A percentile compares a stretch with the other conserved stretches of the same genome.
phyloP scores from a whole-genome alignment of 371 early-diverging fungal genomes.

The Neoconidiobolus thromboides region DNA sequence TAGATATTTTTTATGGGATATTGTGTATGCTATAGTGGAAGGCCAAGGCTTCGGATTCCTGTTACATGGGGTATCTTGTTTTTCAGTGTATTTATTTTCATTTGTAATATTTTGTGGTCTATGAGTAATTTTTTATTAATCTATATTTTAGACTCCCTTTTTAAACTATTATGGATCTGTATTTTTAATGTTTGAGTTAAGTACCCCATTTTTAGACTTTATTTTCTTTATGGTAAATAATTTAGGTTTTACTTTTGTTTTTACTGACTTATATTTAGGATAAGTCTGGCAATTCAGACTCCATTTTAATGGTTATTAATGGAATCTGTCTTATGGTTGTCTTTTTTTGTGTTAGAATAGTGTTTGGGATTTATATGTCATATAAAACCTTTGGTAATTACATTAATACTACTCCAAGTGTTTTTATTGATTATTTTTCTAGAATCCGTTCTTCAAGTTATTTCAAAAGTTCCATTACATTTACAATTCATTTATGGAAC shows the following conservation, averaged over 20 bases:
- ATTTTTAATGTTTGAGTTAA: slow-evolving; percentile 77
- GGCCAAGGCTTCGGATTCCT: slow-evolving; percentile 53
- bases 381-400: neutral
- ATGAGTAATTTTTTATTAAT: neutral
- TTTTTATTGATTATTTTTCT: slow-evolving; percentile 19
- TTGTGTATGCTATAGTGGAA: slow-evolving; percentile 38
- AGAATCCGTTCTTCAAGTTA: slow-evolving; percentile 14
- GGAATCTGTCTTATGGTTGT: slow-evolving; percentile 45
- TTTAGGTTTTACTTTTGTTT: neutral
- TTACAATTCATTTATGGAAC: slow-evolving; percentile 30
- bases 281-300: slow-evolving; percentile 58
- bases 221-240: slow-evolving; percentile 66
- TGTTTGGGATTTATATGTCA: slow-evolving; percentile 32
- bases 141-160: slow-evolving; percentile 41
- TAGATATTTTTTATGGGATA: slow-evolving; percentile 87
- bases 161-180: slow-evolving; percentile 69
- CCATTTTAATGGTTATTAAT: slow-evolving; percentile 54
- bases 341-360: slow-evolving; percentile 59
- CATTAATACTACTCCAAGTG: slow-evolving; percentile 36
- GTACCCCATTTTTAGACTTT: slow-evolving; percentile 78
- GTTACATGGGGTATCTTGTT: slow-evolving; percentile 58
- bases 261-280: slow-evolving; percentile 21
- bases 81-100: slow-evolving; percentile 45
- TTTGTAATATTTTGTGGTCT: slow-evolving; percentile 31
- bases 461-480: slow-evolving; percentile 28